Base-by-base conservation (phyloP, 2,329 filamentous ascomycete species). In the Exserohilum rostratum region DNA sequence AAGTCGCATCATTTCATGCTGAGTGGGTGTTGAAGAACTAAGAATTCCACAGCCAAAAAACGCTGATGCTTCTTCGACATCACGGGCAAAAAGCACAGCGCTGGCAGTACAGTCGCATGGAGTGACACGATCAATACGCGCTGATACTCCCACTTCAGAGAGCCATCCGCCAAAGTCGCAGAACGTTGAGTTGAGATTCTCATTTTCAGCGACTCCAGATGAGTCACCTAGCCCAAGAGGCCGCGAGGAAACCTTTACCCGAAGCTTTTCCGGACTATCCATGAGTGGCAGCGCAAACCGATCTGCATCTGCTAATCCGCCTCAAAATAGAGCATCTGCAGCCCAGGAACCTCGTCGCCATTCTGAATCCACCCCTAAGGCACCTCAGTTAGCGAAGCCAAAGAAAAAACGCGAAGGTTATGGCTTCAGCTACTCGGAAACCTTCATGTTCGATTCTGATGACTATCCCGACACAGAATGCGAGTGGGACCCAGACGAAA, bases 381-480 rank as follows among this genome's bases (percentile, higher is more conserved):
- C 11, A 43, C 65, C 47, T 4, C 30, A 17, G 31, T 45, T 67
- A 13, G 46, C 50, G 13, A 60, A 60, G n/a, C 65, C 63, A 5
- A 52, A 50, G 6, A 61, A 55, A 18, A 64, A 66, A 29, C 55
- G 58, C 12, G 62, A 64, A 45, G 66, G 66, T 2, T 67, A 66
- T 33, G 67, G 67, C 5, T 66, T 68, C 47, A 66, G 63, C 37
- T 70, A 65, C 38, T 58, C 61, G 0, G 66, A 68, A 18, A 56
- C 58, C 7, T 47, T 63, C 15, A 62, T 60, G 50, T 59, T 50
- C 25, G 62, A 66, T n/a, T 65, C 64, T 3, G 61, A 67, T 18
- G 64, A 66, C 18, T 65, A 65, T 22, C 64, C 64, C 1, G 65
- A 67, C 27, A 66, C 65, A 0, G 60, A 65, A n/a, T 58, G 57